Conservation (phyloP, 139 green algal genomes). For the Chlorella sp. region DNA sequence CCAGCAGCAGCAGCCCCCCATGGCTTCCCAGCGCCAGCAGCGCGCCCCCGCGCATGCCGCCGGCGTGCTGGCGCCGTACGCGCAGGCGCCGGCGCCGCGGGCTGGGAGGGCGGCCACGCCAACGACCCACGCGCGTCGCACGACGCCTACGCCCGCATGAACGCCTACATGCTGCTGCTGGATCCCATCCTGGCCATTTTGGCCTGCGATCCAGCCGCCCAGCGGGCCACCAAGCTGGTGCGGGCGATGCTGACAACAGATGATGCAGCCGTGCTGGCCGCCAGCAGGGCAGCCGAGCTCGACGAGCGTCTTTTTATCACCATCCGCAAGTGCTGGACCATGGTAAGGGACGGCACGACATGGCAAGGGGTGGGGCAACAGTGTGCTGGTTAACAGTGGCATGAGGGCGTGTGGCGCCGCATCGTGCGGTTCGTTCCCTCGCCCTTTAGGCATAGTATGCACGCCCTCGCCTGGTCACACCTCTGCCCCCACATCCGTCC, state of each 20-base stretch:
- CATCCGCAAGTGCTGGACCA: not conserved
- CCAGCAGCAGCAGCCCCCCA: not conserved
- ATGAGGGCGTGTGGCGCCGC: not conserved
- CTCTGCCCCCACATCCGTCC: too few relatives aligned
- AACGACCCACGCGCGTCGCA: not conserved
- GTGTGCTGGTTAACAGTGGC: not conserved
- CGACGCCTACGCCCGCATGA: not conserved
- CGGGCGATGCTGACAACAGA: not conserved
- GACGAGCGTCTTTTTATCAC: not conserved
- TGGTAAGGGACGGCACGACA: not conserved
- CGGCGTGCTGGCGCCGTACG: too few relatives aligned
- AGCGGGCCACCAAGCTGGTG: not conserved
- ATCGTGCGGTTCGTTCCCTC: too few relatives aligned
- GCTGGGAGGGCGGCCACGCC: not conserved
- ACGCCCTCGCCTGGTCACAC: too few relatives aligned
- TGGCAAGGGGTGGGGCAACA: not conserved
- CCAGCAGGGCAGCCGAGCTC: not conserved
- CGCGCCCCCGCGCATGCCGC: too few relatives aligned
- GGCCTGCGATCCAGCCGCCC: not conserved
- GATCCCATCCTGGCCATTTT: not conserved
- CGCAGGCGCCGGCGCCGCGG: too few relatives aligned
- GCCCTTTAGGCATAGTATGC: too few relatives aligned
- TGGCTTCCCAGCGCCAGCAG: not conserved
- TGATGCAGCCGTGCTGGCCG: not conserved
- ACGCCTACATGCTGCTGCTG: not conserved